Percentiles rank a stretch among this genome's conserved stretches.
Conservation (phyloP, 1,284 basidiomycete species). For the Moesziomyces antarcticus region DNA sequence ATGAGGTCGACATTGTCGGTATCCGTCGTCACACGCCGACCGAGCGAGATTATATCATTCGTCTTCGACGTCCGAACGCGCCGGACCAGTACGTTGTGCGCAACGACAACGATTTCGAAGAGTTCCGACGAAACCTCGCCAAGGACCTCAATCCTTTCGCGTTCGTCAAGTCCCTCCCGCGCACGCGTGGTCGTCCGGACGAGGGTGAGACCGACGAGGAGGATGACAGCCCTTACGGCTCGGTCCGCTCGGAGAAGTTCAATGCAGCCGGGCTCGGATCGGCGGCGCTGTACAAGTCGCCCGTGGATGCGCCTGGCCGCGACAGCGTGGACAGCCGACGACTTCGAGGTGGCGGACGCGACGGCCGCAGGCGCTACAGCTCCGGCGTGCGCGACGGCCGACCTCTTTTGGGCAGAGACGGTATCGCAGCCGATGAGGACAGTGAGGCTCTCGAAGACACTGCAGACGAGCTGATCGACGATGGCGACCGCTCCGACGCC, state of each 20-base stretch:
- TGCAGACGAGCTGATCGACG: slow-evolving; percentile 31
- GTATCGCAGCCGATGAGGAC: slow-evolving; percentile 11
- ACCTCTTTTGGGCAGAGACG: slow-evolving; percentile 33
- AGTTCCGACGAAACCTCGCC: slow-evolving; percentile 54
- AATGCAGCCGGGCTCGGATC: slow-evolving; percentile 43
- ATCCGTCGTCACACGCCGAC: slow-evolving; percentile 40
- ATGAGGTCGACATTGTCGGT: slow-evolving; percentile 62
- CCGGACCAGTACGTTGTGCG: slow-evolving; percentile 59
- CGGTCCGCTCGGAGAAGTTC: slow-evolving; percentile 30
- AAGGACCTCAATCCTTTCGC: slow-evolving; percentile 55
- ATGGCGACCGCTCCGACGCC: slow-evolving; percentile 35
- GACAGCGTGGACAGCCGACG: slow-evolving; percentile 17
- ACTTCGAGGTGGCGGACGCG: slow-evolving; percentile 33
- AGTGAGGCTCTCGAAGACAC: slow-evolving; percentile 38
- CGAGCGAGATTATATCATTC: slow-evolving; percentile 59
- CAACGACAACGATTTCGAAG: slow-evolving; percentile 62
- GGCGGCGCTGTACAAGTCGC: slow-evolving; percentile 27
- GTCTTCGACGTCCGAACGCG: slow-evolving; percentile 59
- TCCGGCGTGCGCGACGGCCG: slow-evolving; percentile 26
- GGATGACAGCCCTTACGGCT: slow-evolving; percentile 32
- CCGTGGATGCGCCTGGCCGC: slow-evolving; percentile 1
- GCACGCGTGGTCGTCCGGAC: slow-evolving; percentile 45
- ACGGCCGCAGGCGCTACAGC: slow-evolving; percentile 43
- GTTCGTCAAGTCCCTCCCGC: slow-evolving; percentile 57
- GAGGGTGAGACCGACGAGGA: slow-evolving; percentile 45